Conservation (phyloP, 208 protist species). For the Willaertia magna region DNA sequence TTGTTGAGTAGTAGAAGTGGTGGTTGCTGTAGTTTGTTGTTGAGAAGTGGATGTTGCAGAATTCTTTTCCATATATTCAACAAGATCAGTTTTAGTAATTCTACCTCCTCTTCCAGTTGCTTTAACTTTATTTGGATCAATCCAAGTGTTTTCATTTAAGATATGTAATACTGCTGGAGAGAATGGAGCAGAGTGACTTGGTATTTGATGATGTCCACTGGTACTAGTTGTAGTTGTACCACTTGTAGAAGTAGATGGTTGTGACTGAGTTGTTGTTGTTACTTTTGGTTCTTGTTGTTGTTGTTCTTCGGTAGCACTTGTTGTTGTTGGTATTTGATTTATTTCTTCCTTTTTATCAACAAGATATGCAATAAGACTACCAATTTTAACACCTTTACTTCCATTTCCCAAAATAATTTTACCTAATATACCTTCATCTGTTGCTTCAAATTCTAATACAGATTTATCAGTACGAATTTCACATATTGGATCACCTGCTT, state of each 20-base stretch:
- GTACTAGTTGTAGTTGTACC: not conserved
- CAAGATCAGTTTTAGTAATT: not conserved
- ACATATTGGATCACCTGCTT: constrained; percentile 66
- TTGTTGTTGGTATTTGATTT: not conserved
- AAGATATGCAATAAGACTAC: constrained; percentile 27
- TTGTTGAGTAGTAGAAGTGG: not conserved
- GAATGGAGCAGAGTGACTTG: not conserved
- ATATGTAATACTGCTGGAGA: not conserved
- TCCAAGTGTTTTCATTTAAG: not conserved
- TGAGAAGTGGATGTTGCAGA: not conserved
- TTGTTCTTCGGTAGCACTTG: not conserved
- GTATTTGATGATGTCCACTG: not conserved
- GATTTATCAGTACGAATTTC: constrained; percentile 93
- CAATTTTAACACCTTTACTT: constrained; percentile 43
- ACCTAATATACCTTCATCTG: constrained; percentile 81
- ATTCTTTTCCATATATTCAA: not conserved
- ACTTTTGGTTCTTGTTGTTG: not conserved
- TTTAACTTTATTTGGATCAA: not conserved
- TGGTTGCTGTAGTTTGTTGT: not conserved
- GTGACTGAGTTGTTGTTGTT: not conserved
- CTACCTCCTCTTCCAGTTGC: not conserved
- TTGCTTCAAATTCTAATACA: constrained; percentile 75
- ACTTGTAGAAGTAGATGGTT: not conserved
- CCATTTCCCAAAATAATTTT: constrained; percentile 70
- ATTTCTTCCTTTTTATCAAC: not conserved